Percentiles rank a stretch among this genome's conserved stretches.
phyloP scores from a whole-genome alignment of 495 filamentous ascomycete species.

The Melanomma pulvis-pyrius region DNA sequence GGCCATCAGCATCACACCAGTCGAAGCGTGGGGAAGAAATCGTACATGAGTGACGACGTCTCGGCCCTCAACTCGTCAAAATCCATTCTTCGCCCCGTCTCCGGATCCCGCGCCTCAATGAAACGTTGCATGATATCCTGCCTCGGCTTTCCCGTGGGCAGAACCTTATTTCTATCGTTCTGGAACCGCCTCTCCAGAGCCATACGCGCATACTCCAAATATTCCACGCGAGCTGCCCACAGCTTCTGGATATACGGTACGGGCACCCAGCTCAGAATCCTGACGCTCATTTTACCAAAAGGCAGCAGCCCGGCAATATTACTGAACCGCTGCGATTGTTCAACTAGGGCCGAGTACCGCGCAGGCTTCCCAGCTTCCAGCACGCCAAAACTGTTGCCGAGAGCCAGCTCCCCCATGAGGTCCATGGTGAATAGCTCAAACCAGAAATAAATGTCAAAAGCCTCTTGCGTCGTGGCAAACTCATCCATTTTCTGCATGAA shows the following conservation, averaged over 20 bases:
- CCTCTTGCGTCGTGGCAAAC: neutral
- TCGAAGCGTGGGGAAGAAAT: neutral
- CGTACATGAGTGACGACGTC: constrained; percentile 33
- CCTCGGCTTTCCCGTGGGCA: constrained; percentile 21
- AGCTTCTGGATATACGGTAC: constrained; percentile 27
- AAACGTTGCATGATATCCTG: constrained; percentile 38
- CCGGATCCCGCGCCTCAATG: constrained; percentile 33
- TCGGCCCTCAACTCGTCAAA: constrained; percentile 35
- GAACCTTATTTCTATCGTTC: constrained; percentile 15
- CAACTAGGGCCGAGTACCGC: constrained; percentile 27
- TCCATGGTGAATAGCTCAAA: constrained; percentile 38
- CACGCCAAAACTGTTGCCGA: constrained; percentile 32
- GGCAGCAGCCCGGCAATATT: constrained; percentile 30
- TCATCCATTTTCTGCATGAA: constrained; percentile 23
- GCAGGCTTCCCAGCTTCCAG: constrained; percentile 30
- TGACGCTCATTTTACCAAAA: constrained; percentile 31
- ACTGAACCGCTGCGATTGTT: constrained; percentile 28
- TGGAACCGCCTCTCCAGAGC: constrained; percentile 29
- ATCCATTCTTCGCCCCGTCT: constrained; percentile 33
- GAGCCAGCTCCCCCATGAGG: constrained; percentile 33
- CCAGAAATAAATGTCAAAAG: constrained; percentile 36
- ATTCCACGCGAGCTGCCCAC: constrained; percentile 27
- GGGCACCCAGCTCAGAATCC: constrained; percentile 32
- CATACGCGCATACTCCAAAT: constrained; percentile 28
- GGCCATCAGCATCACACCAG: neutral